Evolutionary conservation across 2,329 filamentous ascomycete species (phyloP).

Genomic region (Fusarium citri): DNA sequence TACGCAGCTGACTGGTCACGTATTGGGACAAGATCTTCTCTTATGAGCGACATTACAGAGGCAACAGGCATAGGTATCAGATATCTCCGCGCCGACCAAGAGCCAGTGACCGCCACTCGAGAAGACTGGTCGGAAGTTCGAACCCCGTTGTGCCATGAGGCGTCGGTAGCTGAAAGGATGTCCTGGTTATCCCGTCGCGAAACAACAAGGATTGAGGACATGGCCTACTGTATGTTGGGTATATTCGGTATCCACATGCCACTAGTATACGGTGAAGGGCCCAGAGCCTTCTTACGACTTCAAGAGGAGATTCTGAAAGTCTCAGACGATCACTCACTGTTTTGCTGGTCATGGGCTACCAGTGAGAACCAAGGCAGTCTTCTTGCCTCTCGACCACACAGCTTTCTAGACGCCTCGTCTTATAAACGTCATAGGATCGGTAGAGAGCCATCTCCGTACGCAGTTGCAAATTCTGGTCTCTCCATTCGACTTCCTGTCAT

Average conservation of each 20-base stretch:
- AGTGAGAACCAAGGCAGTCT: fast-evolving
- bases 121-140: not conserved
- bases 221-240: not conserved
- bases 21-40: not conserved
- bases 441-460: fast-evolving
- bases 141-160: not conserved
- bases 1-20: not conserved
- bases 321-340: not conserved
- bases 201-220: not conserved
- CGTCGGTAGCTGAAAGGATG: not conserved
- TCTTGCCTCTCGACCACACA: not conserved
- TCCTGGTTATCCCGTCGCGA: not conserved
- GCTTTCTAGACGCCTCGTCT: not conserved
- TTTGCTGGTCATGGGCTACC: not conserved
- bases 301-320: not conserved
- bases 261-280: not conserved
- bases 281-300: not conserved
- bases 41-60: not conserved
- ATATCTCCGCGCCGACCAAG: not conserved
- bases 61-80: not conserved
- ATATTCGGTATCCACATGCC: not conserved
- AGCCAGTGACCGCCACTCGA: not conserved
- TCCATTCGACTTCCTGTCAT: not conserved
- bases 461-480: not conserved
- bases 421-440: not conserved